These are phyloP conservation scores for Mycena galopus DNA, from an alignment of 768 basidiomycete species.

Conservation along the genomic window DNA sequence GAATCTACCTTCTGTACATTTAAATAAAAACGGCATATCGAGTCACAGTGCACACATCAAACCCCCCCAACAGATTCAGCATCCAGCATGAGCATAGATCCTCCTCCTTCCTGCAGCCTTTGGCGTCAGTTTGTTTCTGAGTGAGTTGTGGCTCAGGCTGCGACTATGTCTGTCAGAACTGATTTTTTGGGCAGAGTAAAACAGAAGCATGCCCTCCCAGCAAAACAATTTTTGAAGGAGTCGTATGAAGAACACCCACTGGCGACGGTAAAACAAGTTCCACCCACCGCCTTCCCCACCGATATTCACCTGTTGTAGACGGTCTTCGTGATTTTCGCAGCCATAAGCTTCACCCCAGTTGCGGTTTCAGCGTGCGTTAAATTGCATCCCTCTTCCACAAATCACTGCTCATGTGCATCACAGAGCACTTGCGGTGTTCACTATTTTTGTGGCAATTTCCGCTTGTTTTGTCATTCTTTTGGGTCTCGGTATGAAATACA, in stretches of 20 bases:
- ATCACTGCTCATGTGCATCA: not conserved
- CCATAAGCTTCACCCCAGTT: slow-evolving; percentile 2
- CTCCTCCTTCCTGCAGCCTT: not conserved
- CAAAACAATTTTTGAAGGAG: slow-evolving; percentile 1
- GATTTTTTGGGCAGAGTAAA: not conserved
- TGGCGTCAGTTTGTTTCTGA: not conserved
- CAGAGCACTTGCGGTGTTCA: slow-evolving; percentile 11
- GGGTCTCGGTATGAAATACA: not conserved
- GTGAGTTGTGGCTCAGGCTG: not conserved
- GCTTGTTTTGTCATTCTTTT: not conserved
- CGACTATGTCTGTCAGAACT: too few species aligned
- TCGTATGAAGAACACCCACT: slow-evolving; percentile 8
- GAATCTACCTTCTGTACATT: too few species aligned
- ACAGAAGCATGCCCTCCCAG: not conserved
- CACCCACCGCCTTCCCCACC: not conserved
- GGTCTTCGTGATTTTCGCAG: not conserved
- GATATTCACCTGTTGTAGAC: not conserved
- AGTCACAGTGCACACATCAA: too few species aligned
- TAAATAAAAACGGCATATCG: too few species aligned
- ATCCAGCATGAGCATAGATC: not conserved
- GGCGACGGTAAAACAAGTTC: slow-evolving; percentile 1
- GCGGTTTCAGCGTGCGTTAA: not conserved
- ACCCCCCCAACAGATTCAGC: too few species aligned
- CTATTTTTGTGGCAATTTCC: not conserved
- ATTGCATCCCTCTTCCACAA: not conserved